Evolutionary conservation across 2,329 filamentous ascomycete genomes (phyloP).

Genomic region (Dactylellina haptotyla): DNA sequence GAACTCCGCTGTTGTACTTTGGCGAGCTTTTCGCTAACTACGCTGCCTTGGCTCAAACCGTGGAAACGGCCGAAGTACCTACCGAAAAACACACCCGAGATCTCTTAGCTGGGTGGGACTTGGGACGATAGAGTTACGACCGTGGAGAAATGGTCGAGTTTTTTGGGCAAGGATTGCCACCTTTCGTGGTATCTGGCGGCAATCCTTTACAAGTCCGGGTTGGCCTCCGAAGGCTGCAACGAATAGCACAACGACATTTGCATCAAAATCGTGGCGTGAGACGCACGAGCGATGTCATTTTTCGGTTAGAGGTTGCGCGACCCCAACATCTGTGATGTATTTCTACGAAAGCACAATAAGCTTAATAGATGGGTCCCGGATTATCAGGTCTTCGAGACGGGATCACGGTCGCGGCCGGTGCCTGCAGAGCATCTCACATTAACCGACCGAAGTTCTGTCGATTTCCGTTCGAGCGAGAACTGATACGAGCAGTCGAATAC

Average conservation of each 20-base stretch:
- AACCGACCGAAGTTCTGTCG: too few relatives aligned
- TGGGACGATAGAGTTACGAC: constrained; percentile 3
- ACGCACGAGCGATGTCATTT: constrained; percentile 20
- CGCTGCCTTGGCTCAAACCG: not conserved
- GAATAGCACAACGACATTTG: constrained; percentile 13
- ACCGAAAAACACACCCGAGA: constrained; percentile 29
- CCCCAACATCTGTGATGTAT: not conserved
- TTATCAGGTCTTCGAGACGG: too few relatives aligned
- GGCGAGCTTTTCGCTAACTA: constrained; percentile 32
- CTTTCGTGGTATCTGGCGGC: constrained; percentile 2
- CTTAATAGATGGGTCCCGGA: not conserved
- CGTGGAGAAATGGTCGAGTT: constrained; percentile 26
- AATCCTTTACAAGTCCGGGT: constrained; percentile 43
- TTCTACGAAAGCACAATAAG: not conserved
- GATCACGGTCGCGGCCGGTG: too few relatives aligned
- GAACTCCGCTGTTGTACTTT: constrained; percentile 11
- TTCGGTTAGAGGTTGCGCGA: not conserved
- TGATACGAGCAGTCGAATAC: too few relatives aligned
- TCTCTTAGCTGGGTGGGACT: not conserved
- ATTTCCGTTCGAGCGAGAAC: too few relatives aligned
- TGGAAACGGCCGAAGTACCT: constrained; percentile 43
- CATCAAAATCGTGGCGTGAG: not conserved
- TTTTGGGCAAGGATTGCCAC: constrained; percentile 11
- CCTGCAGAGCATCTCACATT: too few relatives aligned
- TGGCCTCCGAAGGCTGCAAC: constrained; percentile 42